Conservation (phyloP, 805 yeast genomes). For the Saturnispora gosingensis region DNA sequence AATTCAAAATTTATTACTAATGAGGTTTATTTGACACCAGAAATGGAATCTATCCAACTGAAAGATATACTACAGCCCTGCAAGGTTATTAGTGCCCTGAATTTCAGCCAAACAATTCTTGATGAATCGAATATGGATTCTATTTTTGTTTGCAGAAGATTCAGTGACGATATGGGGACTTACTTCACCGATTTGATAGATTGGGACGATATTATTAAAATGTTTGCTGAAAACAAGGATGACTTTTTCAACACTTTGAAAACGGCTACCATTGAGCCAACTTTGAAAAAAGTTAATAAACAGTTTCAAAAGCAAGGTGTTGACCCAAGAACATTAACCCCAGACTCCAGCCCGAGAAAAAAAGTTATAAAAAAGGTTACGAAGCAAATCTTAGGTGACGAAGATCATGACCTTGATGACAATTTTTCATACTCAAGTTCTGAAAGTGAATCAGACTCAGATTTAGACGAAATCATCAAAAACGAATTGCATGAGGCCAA, state of each 20-base stretch:
- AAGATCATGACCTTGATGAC: conserved; percentile 12
- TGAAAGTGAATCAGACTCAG: conserved; percentile 8
- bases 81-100: conserved; percentile 32
- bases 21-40: conserved; percentile 51
- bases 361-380: conserved; percentile 1
- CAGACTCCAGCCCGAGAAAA: neutral
- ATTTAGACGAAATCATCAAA: conserved; percentile 6
- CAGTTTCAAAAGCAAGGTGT: conserved; percentile 9
- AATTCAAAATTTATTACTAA: conserved; percentile 21
- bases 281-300: conserved; percentile 12
- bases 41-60: conserved; percentile 35
- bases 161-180: conserved; percentile 31
- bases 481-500: neutral
- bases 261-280: conserved; percentile 23
- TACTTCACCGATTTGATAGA: conserved; percentile 31
- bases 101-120: conserved; percentile 27
- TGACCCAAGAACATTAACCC: conserved; percentile 11
- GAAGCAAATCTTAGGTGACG: conserved; percentile 6
- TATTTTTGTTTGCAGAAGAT: conserved; percentile 34
- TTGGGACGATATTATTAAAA: conserved; percentile 27
- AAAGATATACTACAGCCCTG: conserved; percentile 36
- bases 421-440: conserved; percentile 6
- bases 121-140: conserved; percentile 29
- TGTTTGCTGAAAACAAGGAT: conserved; percentile 22
- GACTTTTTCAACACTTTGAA: conserved; percentile 28